These are phyloP conservation scores for Phaeosphaeriaceae sp. DNA, from an alignment of 2,329 filamentous ascomycete species.

Conservation along the genomic window DNA sequence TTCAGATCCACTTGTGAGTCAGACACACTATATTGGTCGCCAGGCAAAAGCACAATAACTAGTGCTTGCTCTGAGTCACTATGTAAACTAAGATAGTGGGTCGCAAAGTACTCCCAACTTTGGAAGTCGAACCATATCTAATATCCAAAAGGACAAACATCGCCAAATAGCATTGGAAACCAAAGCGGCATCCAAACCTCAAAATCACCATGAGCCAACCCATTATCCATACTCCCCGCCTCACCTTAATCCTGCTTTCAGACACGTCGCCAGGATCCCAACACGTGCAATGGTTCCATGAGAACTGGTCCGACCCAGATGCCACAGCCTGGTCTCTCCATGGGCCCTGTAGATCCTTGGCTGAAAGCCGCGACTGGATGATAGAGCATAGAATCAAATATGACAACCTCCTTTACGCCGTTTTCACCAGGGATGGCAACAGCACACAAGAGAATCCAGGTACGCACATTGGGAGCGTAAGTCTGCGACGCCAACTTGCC, in stretches of 20 bases:
- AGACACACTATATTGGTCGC: too few species aligned
- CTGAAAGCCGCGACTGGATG: constrained; percentile 30
- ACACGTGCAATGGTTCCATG: constrained; percentile 38
- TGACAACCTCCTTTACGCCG: constrained; percentile 23
- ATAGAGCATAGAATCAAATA: constrained; percentile 10
- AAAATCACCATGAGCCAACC: neutral
- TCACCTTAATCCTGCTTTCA: constrained; percentile 32
- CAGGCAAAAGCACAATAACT: too few species aligned
- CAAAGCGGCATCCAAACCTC: neutral
- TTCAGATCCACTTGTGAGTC: too few species aligned
- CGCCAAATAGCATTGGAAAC: neutral
- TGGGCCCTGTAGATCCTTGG: constrained; percentile 21
- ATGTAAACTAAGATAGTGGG: too few species aligned
- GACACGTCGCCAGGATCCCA: constrained; percentile 22
- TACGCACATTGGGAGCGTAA: constrained; percentile 20
- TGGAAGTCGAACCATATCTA: constrained; percentile 16
- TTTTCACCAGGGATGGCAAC: constrained; percentile 10
- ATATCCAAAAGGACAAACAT: neutral
- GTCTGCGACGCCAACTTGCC: constrained; percentile 10
- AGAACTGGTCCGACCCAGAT: constrained; percentile 27
- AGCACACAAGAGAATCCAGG: constrained; percentile 1
- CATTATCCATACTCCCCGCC: constrained; percentile 24
- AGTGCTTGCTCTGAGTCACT: too few species aligned
- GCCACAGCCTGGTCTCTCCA: constrained; percentile 37
- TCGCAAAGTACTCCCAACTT: too few species aligned